These are phyloP conservation scores for Lasiosphaeriaceae sp. DNA, from an alignment of 495 filamentous ascomycete genomes.

Conservation along the genomic window DNA sequence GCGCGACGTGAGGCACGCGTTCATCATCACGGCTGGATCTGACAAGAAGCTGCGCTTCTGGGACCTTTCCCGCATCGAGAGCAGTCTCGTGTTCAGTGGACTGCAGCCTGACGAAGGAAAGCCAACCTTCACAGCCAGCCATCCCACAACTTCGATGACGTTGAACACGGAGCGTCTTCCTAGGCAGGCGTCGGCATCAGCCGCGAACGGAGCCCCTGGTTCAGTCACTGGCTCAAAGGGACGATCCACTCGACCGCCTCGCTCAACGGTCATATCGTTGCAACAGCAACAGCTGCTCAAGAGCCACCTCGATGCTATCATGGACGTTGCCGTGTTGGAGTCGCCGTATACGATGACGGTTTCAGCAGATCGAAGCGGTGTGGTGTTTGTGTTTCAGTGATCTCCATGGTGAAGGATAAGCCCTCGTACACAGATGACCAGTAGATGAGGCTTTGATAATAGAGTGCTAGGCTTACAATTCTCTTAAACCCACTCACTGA, in stretches of 20 bases:
- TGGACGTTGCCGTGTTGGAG: slow-evolving; percentile 84
- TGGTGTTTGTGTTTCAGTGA: slow-evolving; percentile 78
- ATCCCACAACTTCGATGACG: slow-evolving; percentile 63
- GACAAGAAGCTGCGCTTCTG: slow-evolving; percentile 92
- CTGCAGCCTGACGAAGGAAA: slow-evolving; percentile 64
- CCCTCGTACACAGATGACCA: too few relatives aligned
- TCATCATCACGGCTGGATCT: slow-evolving; percentile 79
- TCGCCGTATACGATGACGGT: slow-evolving; percentile 89
- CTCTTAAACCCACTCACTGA: too few relatives aligned
- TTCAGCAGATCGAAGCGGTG: slow-evolving; percentile 84
- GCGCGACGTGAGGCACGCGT: slow-evolving; percentile 57
- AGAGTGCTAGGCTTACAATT: too few relatives aligned
- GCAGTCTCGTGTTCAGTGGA: slow-evolving; percentile 75
- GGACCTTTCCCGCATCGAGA: slow-evolving; percentile 73
- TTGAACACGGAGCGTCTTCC: slow-evolving; percentile 69
- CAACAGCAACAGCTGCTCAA: slow-evolving; percentile 84
- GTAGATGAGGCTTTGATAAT: too few relatives aligned
- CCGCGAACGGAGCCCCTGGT: slow-evolving; percentile 32
- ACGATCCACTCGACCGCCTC: slow-evolving; percentile 47
- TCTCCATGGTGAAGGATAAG: not conserved
- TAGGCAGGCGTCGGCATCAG: slow-evolving; percentile 36
- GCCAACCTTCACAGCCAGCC: slow-evolving; percentile 67
- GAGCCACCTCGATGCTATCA: slow-evolving; percentile 82
- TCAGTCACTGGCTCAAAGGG: slow-evolving; percentile 14
- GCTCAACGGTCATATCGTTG: slow-evolving; percentile 81